Evolutionary conservation across 2,329 filamentous ascomycete genomes (phyloP), one percentile per base, ranked within the genome.

Genomic region (Diaporthe batatas): DNA sequence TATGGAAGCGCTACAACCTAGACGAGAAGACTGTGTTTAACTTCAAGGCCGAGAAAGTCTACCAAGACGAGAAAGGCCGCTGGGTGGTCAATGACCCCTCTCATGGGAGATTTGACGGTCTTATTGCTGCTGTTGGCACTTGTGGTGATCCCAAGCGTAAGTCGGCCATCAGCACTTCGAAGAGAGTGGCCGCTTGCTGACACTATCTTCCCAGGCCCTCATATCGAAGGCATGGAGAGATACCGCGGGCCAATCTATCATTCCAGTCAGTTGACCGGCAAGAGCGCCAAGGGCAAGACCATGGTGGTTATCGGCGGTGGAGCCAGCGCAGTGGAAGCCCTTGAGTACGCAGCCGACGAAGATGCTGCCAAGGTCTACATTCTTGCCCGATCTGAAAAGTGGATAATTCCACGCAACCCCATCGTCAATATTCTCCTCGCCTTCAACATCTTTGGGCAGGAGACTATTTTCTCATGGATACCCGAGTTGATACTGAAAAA

Each of bases 381-480:
- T 39, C 87, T 97, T 12, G 90, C 94, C 0, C 88, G 94, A 29
- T 93, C 91, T 18, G 93, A 96, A 77, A 96, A 96, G 80, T 96
- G 93, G 94, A 94, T 96, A 75, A 95, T 96, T 68, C 94, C 94
- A 0, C 89, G 94, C 11, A 96, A 97, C 76, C 85, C 93, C 0
- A 64, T 96, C 55, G 86, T 96, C 67, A 91, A 97, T 79, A 85
- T 89, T 1, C 85, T 97, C 1, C 87, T 97, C 1, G 89, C 93
- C 2, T 83, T 94, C 77, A 97, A 97, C 80, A 88, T 96, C 68
- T 91, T 95, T 73, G 94, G 94, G 1, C 90, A 92, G 57, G 93
- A 96, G 81, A 96, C 92, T 0, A 80, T 88, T 0, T 82, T 96
- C 23, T 94, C 92, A 0, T 94, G 91, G 86, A 92, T 97, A 51